phyloP scores from a whole-genome alignment of 345 rosid genomes.

The Brassica napus region Da-Ae NC_063452.1:5326501-5327000 shows the following conservation, averaged over 20 bases:
- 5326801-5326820: too few relatives aligned
- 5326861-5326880: slow-evolving; percentile 8
- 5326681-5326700: too few relatives aligned
- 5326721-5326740: too few relatives aligned
- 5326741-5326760: too few relatives aligned
- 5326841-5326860: slow-evolving; percentile 1
- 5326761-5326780: too few relatives aligned
- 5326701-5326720: too few relatives aligned
- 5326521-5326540: slow-evolving; percentile 25
- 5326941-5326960: slow-evolving; percentile 23
- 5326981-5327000: slow-evolving; percentile 14
- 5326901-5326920: slow-evolving; percentile 16
- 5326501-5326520: not conserved
- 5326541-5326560: not conserved
- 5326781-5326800: too few relatives aligned
- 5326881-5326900: slow-evolving; percentile 1
- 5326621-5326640: too few relatives aligned
- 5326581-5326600: too few relatives aligned
- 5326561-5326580: not conserved
- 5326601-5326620: too few relatives aligned
- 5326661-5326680: too few relatives aligned
- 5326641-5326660: too few relatives aligned
- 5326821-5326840: not conserved
- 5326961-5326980: slow-evolving; percentile 29
- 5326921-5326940: slow-evolving; percentile 16